Percentiles rank a stretch among this genome's conserved stretches.
Evolutionary conservation across 2,329 filamentous ascomycete species (phyloP).

Genomic region (Colletotrichum acutatum): DNA sequence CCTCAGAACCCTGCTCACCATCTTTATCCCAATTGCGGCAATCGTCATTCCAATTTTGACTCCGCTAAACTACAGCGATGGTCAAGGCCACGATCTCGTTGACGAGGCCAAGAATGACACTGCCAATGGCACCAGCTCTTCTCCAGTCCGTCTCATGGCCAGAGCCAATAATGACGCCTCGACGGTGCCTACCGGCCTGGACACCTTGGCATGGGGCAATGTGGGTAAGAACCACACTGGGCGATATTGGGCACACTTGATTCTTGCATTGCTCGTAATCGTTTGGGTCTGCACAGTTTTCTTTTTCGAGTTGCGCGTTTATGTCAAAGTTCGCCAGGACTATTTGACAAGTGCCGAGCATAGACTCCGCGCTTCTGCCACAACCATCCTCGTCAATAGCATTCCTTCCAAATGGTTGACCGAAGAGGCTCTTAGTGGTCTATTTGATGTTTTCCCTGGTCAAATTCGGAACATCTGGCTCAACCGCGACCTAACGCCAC

Average conservation of each 20-base stretch:
- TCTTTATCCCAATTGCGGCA: constrained; percentile 85
- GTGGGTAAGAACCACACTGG: constrained; percentile 72
- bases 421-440: constrained; percentile 79
- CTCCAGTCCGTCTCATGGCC: constrained; percentile 33
- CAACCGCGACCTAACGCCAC: constrained; percentile 85
- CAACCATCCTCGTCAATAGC: constrained; percentile 90
- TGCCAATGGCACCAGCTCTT: constrained; percentile 36
- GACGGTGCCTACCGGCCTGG: constrained; percentile 67
- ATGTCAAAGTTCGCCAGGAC: constrained; percentile 92
- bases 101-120: constrained; percentile 40
- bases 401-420: constrained; percentile 94
- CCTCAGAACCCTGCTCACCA: constrained; percentile 79
- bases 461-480: constrained; percentile 97
- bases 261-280: constrained; percentile 82
- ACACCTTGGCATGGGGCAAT: constrained; percentile 89
- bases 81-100: constrained; percentile 67
- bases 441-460: constrained; percentile 97
- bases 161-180: constrained; percentile 44
- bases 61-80: constrained; percentile 83
- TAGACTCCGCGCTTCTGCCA: constrained; percentile 90
- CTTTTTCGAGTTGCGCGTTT: constrained; percentile 86
- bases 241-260: constrained; percentile 85
- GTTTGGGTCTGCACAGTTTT: constrained; percentile 89
- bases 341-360: constrained; percentile 96
- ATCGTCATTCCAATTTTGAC: constrained; percentile 87